A percentile compares a stretch with the other conserved stretches of the same genome.
Conservation (phyloP, 1,284 basidiomycete species). For the Microbotryomycetes sp. region DNA sequence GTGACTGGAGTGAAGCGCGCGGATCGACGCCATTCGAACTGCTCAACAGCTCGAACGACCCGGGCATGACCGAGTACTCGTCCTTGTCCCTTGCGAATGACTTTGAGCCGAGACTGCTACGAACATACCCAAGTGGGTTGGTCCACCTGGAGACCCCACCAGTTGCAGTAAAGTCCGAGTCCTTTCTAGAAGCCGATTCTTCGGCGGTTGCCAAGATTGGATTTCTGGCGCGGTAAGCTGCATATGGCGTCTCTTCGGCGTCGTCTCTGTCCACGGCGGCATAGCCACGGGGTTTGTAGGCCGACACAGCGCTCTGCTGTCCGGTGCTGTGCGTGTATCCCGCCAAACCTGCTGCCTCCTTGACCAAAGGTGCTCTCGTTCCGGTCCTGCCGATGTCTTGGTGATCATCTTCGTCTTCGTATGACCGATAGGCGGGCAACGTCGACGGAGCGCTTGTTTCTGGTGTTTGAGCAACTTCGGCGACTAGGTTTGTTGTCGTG, state of each 20-base stretch:
- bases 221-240: neutral
- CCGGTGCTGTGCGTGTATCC: neutral
- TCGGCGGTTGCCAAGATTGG: neutral
- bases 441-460: neutral
- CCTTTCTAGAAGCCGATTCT: too few relatives aligned
- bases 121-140: slow-evolving; percentile 11
- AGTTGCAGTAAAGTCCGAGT: too few relatives aligned
- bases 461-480: neutral
- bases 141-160: neutral
- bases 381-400: neutral
- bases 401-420: slow-evolving; percentile 13
- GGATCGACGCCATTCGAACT: neutral
- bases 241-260: slow-evolving; percentile 1
- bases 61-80: neutral
- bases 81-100: neutral
- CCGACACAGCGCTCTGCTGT: neutral
- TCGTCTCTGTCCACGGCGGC: slow-evolving; percentile 15
- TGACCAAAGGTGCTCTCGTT: slow-evolving; percentile 6
- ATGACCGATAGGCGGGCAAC: neutral
- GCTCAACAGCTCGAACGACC: neutral
- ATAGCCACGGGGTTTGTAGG: slow-evolving; percentile 13
- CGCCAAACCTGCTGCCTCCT: neutral
- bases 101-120: neutral
- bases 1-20: slow-evolving; percentile 7
- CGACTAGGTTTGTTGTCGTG: neutral